A percentile compares a stretch with the other conserved stretches of the same genome.
phyloP scores from a whole-genome alignment of 2,329 filamentous ascomycete species.

The Exutisphaerella laricina region DNA sequence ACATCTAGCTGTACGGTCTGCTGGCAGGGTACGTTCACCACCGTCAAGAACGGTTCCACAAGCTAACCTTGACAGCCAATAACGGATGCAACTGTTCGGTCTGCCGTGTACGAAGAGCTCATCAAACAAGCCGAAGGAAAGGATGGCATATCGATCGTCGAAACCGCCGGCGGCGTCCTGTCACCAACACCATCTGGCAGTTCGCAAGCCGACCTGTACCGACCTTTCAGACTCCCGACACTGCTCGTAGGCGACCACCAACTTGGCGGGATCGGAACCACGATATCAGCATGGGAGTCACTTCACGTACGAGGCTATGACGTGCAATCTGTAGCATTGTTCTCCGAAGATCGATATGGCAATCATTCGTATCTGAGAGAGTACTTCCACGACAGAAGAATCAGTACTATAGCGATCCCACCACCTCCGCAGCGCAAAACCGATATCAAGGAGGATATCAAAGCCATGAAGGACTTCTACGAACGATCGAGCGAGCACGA shows the following conservation, averaged over 20 bases:
- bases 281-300: conserved; percentile 75
- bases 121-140: conserved; percentile 39
- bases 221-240: conserved; percentile 65
- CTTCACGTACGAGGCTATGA: conserved; percentile 73
- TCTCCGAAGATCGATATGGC: conserved; percentile 59
- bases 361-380: conserved; percentile 63
- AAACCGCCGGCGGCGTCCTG: conserved; percentile 77
- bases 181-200: conserved; percentile 71
- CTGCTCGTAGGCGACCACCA: conserved; percentile 69
- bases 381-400: conserved; percentile 59
- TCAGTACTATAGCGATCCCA: conserved; percentile 54
- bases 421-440: conserved; percentile 51
- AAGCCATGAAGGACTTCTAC: conserved; percentile 62
- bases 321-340: conserved; percentile 63
- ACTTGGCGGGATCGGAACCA: conserved; percentile 73
- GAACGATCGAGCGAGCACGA: conserved; percentile 38
- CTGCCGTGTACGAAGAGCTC: conserved; percentile 39
- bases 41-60: not conserved
- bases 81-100: conserved; percentile 34
- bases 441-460: conserved; percentile 44
- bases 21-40: conserved; percentile 16
- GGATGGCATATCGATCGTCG: conserved; percentile 61
- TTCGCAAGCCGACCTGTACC: conserved; percentile 72
- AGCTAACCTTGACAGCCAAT: conserved; percentile 19
- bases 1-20: conserved; percentile 59